Conservation (phyloP, 192 early-diverging fungal species). For the Dissophora globulifera region DNA sequence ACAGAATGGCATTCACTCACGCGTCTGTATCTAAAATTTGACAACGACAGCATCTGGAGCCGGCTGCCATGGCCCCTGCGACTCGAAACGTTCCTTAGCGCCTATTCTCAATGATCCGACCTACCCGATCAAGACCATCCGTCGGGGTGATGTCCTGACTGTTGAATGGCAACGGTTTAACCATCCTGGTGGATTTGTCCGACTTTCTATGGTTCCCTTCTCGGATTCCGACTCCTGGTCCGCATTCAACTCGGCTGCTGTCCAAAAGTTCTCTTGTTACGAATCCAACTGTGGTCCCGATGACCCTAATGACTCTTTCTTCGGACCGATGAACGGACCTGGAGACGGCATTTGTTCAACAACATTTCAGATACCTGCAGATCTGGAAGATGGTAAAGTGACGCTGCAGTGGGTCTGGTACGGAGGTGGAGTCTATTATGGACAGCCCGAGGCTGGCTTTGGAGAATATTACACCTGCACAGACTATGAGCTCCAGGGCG, state of each 20-base stretch:
- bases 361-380: conserved; percentile 58
- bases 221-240: conserved; percentile 66
- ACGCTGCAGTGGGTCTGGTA: conserved; percentile 75
- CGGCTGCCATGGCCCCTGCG: conserved; percentile 72
- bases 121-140: conserved; percentile 60
- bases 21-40: background rate
- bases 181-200: conserved; percentile 73
- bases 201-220: conserved; percentile 68
- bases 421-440: conserved; percentile 70
- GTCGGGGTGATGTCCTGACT: conserved; percentile 63
- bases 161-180: conserved; percentile 67
- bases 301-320: conserved; percentile 43
- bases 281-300: conserved; percentile 67
- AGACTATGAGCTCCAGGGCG: conserved; percentile 64
- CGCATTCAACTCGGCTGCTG: conserved; percentile 62
- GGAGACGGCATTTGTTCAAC: conserved; percentile 64
- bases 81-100: conserved; percentile 56
- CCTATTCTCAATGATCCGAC: conserved; percentile 64
- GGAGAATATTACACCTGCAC: conserved; percentile 70
- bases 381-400: conserved; percentile 62
- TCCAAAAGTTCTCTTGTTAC: conserved; percentile 66
- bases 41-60: conserved; percentile 60
- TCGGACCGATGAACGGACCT: conserved; percentile 64
- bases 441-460: conserved; percentile 63
- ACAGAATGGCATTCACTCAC: background rate